A percentile compares a stretch with the other conserved stretches of the same genome.
These are phyloP conservation scores for Stagonosporopsis cucurbitacearum DNA, from an alignment of 2,329 filamentous ascomycete species.

Conservation along the genomic window DNA sequence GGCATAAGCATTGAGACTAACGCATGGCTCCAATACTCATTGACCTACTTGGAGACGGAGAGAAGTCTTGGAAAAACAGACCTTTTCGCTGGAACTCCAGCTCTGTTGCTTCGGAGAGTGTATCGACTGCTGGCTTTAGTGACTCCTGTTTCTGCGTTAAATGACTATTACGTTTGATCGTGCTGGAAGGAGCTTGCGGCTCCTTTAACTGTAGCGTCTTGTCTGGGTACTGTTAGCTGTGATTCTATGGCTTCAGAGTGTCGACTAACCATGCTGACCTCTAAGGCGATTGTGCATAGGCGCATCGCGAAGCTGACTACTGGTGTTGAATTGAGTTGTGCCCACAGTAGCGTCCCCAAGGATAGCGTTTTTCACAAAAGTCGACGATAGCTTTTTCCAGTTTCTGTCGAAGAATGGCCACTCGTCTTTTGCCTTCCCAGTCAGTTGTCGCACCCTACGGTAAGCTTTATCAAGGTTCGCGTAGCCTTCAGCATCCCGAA, in stretches of 20 bases:
- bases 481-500: conserved; percentile 33
- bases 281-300: conserved; percentile 2
- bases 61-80: conserved; percentile 13
- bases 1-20: neutral
- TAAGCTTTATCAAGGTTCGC: conserved; percentile 36
- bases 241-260: too few species aligned
- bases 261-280: conserved; percentile 4
- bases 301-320: conserved; percentile 3
- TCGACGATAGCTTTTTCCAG: conserved; percentile 33
- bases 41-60: conserved; percentile 2
- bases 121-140: neutral
- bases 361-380: conserved; percentile 27
- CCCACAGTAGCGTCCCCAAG: conserved; percentile 23
- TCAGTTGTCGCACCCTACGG: conserved; percentile 36
- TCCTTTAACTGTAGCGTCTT: neutral
- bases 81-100: conserved; percentile 1
- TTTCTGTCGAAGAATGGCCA: conserved; percentile 40
- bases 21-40: neutral
- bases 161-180: neutral
- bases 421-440: conserved; percentile 40
- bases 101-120: neutral
- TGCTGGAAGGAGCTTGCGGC: neutral
- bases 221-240: neutral
- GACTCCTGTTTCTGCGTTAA: neutral
- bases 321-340: conserved; percentile 1